phyloP scores from a whole-genome alignment of 306 rosid species.

The Lablab purpureus region DNA sequence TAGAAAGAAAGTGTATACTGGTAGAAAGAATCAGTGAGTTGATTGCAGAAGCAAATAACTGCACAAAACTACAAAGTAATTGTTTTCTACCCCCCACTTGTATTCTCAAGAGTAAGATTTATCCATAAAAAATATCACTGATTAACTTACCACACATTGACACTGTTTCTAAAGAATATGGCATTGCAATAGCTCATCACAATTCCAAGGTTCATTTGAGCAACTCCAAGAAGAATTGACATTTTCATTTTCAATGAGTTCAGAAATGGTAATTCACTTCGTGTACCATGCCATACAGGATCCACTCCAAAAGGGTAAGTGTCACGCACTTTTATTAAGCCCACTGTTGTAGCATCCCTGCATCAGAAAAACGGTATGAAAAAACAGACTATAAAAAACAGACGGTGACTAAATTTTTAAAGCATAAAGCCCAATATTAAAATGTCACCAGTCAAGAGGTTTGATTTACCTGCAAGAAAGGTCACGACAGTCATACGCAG shows the following conservation, averaged over 20 bases:
- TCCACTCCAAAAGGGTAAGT: conserved; percentile 98
- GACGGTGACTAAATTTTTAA: conserved; percentile 30
- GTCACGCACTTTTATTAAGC: conserved; percentile 78
- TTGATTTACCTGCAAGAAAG: conserved; percentile 80
- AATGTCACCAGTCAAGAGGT: conserved; percentile 37
- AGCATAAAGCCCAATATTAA: conserved; percentile 26
- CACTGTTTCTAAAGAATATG: conserved; percentile 64
- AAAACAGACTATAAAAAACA: conserved; percentile 27
- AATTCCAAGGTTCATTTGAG: conserved; percentile 98
- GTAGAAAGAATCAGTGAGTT: conserved; percentile 3
- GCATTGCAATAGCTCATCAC: conserved; percentile 88
- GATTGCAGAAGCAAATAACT: conserved; percentile 40
- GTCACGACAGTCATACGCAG: conserved; percentile 92
- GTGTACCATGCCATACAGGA: conserved; percentile 95
- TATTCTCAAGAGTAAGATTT: not conserved
- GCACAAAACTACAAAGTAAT: not conserved
- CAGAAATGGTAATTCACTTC: conserved; percentile 95
- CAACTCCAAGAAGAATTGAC: conserved; percentile 97
- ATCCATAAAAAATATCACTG: conserved; percentile 8
- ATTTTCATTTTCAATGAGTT: conserved; percentile 98
- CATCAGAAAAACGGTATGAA: conserved; percentile 9
- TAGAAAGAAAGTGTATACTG: conserved; percentile 27
- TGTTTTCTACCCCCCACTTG: not conserved
- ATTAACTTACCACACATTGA: conserved; percentile 82
- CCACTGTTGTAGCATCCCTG: conserved; percentile 87